Evolutionary conservation across 495 filamentous ascomycete genomes (phyloP).

Genomic region (Aspergillus diversus): DNA sequence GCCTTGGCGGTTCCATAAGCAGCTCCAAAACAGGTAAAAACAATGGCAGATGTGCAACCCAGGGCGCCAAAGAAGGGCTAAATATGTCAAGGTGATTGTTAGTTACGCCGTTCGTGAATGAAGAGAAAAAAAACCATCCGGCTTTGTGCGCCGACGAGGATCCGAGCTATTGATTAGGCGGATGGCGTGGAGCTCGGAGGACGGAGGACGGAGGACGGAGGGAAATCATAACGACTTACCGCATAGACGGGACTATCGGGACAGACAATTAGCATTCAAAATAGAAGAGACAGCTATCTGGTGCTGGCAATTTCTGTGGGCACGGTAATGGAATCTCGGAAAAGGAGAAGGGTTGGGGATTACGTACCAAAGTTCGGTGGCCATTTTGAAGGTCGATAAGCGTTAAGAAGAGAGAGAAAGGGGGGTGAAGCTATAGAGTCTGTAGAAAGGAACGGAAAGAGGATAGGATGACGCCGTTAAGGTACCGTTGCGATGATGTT

Average conservation of each 20-base stretch:
- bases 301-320: constrained; percentile 31
- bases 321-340: constrained; percentile 32
- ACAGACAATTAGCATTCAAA: constrained; percentile 43
- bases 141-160: neutral
- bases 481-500: constrained; percentile 36
- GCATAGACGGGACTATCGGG: constrained; percentile 90
- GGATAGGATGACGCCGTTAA: constrained; percentile 31
- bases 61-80: constrained; percentile 99
- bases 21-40: constrained; percentile 98
- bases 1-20: constrained; percentile 99
- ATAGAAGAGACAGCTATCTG: constrained; percentile 17
- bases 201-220: constrained; percentile 2
- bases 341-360: constrained; percentile 38
- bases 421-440: constrained; percentile 16
- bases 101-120: neutral
- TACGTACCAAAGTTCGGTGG: constrained; percentile 69
- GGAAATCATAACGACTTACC: constrained; percentile 65
- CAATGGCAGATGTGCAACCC: constrained; percentile 97
- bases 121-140: constrained; percentile 1
- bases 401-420: constrained; percentile 17
- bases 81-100: constrained; percentile 32
- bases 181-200: constrained; percentile 32
- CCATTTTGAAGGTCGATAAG: constrained; percentile 51
- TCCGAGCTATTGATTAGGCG: constrained; percentile 13
- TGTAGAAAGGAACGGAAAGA: constrained; percentile 3